Evolutionary conservation across 2,329 filamentous ascomycete species (phyloP), one percentile per base, ranked within the genome.

Genomic region (Colletotrichum eremochloae): DNA sequence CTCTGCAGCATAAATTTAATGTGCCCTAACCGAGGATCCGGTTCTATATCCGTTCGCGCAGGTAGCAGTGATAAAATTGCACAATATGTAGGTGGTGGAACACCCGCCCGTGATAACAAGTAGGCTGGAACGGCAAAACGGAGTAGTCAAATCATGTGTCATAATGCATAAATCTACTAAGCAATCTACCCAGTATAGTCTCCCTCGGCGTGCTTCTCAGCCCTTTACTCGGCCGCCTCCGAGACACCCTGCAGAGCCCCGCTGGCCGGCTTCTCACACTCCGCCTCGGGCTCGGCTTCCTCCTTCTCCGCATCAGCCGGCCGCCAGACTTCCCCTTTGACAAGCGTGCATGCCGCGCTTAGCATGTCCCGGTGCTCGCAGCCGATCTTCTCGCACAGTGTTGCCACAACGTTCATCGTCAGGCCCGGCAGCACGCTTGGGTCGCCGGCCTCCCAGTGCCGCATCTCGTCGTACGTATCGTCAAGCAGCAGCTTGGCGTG

Each of bases 401-500:
- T 42, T 4, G 55, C 36, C 14, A 42, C 67, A 15, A 74, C 55
- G 5, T 64, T 75, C 74, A 75, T 75, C n/a, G 50, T 67, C 40
- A 75, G 58, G 8, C 74, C 72, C 7, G 71, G 68, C 40, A 74
- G 46, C 62, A 66, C 66, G 42, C 70, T 56, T 7, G 66, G 61
- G 29, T 74, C 68, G 2, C 72, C 72, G n/a, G 42, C 38, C 33
- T 75, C 74, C 72, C 72, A 75, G 29, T 31, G 44, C 40, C 64
- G 68, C 72, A 75, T 66, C 65, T 75, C 74, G 7, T 65, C 55
- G 18, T 67, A 74, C 18, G 69, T 61, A 18, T 74, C 64, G 53
- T 71, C 68, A 15, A 74, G 56, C 12, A 74, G 63, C 55, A 71
- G 48, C 29, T 58, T 71, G 3, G 72, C 74, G 29, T 70, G 66